phyloP scores from a whole-genome alignment of 805 yeast species.

The Ogataea naganishii region DNA sequence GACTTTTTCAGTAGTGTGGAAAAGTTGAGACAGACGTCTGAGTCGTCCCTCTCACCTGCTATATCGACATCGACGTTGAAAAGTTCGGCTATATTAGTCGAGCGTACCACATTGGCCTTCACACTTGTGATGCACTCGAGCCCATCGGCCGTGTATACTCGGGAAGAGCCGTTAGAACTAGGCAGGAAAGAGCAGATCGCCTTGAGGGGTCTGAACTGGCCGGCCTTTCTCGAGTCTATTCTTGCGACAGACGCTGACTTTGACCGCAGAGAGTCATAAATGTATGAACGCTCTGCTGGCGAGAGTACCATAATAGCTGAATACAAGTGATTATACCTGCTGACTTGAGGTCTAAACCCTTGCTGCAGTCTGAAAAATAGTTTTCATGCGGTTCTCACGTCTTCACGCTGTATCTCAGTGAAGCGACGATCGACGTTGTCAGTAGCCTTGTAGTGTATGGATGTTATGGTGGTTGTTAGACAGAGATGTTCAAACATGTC shows the following conservation, averaged over 20 bases:
- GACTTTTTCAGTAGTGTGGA: slow-evolving; percentile 52
- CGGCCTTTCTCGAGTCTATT: slow-evolving; percentile 73
- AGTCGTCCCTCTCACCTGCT: slow-evolving; percentile 75
- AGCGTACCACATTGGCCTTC: slow-evolving; percentile 67
- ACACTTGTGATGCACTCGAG: slow-evolving; percentile 89
- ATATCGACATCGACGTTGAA: slow-evolving; percentile 74
- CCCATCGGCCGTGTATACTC: slow-evolving; percentile 82
- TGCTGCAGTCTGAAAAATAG: too few species aligned
- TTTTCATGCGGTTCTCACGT: too few species aligned
- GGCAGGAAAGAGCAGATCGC: slow-evolving; percentile 77
- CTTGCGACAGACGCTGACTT: slow-evolving; percentile 47
- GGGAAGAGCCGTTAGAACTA: slow-evolving; percentile 85
- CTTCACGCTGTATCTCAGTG: too few species aligned
- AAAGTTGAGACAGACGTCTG: slow-evolving; percentile 55
- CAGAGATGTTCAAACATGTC: too few species aligned
- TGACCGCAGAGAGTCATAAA: slow-evolving; percentile 60
- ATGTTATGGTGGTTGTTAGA: too few species aligned
- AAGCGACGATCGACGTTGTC: too few species aligned
- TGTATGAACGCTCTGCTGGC: slow-evolving; percentile 66
- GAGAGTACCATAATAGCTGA: slow-evolving; percentile 76
- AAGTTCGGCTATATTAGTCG: slow-evolving; percentile 33
- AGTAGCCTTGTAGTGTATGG: too few species aligned
- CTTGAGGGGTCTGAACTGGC: slow-evolving; percentile 81
- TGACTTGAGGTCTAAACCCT: too few species aligned
- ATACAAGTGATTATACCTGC: too few species aligned